Base-by-base conservation (phyloP, 192 early-diverging fungal genomes). In the Haplosporangium gracile region DNA sequence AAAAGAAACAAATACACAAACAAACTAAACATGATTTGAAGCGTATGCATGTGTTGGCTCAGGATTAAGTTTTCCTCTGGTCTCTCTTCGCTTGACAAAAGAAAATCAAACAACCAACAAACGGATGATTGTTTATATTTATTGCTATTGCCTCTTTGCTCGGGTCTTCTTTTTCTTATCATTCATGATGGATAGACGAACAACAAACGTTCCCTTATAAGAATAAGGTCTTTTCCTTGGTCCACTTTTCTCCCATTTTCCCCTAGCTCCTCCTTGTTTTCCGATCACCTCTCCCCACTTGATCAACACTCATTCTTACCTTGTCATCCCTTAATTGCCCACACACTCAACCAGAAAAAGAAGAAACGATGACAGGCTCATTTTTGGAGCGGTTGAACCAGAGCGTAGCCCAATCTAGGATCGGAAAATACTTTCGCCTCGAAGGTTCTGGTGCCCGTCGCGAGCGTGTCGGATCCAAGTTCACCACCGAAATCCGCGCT, bases 381-480 rank as follows among this genome's bases (percentile, higher is more conserved):
- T 15, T 65, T 65, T 65, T 65, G 11, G 60, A 65, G 11, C 60
- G 29, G 15, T 68, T 94, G 26, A 94, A 95, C 49, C 70, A 73
- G n/a, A 68, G 68, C 29, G 89, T 95, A 20, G 95, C 95, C n/a
- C 79, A 79, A 29, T 90, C 93, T 18, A 16, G 40, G 1, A 69
- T 92, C 18, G 95, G 95, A 3, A 87, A 84, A 24, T 93, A 93
- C 81, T 96, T 96, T 82, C 90, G 91, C 34, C 89, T 96, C 29
- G 93, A 95, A 34, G 93, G 93, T n/a, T 94, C 93, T 0, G 92
- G 92, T 10, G 88, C 90, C 22, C 76, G 78, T 40, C 79, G 77
- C 16, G 91, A 92, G 72, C 93, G 95, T 20, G 81, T 88, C 42
- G 91, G 91, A 22, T 92, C 94, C 57, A 88, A 79, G 69, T 93